phyloP scores from a whole-genome alignment of 129 eudicot species.

The Lactuca sativa region DNA sequence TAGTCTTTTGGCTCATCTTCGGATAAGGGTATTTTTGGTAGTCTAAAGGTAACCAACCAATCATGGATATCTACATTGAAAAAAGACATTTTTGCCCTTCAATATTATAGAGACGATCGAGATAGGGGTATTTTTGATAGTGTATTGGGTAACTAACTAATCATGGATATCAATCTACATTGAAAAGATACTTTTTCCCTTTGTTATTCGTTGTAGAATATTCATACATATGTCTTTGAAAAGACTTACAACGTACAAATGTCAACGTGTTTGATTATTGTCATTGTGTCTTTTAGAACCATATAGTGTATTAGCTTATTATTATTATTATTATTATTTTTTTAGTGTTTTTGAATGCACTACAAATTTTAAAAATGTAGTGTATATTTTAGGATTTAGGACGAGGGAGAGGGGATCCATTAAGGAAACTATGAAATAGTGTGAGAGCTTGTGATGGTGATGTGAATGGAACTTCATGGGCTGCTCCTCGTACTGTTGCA shows the following conservation, averaged over 20 bases:
- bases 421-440: conserved; percentile 30
- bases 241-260: not conserved
- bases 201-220: not conserved
- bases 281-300: too few relatives aligned
- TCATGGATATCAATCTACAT: not conserved
- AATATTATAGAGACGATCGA: not conserved
- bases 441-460: conserved; percentile 36
- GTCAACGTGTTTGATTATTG: conserved; percentile 1
- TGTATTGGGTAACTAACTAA: not conserved
- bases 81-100: conserved; percentile 10
- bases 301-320: too few relatives aligned
- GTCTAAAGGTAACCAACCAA: conserved; percentile 1
- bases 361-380: not conserved
- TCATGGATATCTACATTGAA: not conserved
- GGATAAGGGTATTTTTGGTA: not conserved
- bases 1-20: not conserved
- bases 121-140: not conserved
- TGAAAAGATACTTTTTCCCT: not conserved
- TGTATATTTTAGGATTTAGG: conserved; percentile 23
- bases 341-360: not conserved
- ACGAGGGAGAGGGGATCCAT: conserved; percentile 30
- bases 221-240: not conserved
- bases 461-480: conserved; percentile 37
- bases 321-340: not conserved
- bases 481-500: conserved; percentile 34